phyloP scores from a whole-genome alignment of 305 asterid species.

The Monarda citriodora region DNA sequence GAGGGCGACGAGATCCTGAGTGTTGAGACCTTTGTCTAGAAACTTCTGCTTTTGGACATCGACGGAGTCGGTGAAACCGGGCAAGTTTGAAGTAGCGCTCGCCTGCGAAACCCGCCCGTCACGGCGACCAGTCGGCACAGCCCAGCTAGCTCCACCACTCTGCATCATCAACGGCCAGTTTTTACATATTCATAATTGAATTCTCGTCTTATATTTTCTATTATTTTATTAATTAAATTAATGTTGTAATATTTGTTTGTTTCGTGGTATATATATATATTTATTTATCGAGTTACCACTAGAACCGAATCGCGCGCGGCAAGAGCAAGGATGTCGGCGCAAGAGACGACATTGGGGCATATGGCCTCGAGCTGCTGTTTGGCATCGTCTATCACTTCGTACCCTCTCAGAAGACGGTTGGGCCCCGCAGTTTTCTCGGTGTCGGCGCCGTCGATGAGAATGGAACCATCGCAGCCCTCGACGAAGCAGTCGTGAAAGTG shows the following conservation, averaged over 20 bases:
- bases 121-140: constrained; percentile 61
- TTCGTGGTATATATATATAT: too few relatives aligned
- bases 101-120: constrained; percentile 71
- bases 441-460: constrained; percentile 46
- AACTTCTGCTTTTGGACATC: constrained; percentile 54
- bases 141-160: constrained; percentile 66
- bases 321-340: constrained; percentile 80
- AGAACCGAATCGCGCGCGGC: constrained; percentile 76
- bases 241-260: too few relatives aligned
- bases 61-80: constrained; percentile 54
- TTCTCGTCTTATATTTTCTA: too few relatives aligned
- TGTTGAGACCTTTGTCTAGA: constrained; percentile 44
- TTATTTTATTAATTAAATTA: too few relatives aligned
- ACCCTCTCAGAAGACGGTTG: constrained; percentile 52
- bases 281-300: too few relatives aligned
- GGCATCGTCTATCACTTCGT: constrained; percentile 64
- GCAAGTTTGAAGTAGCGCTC: constrained; percentile 46
- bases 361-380: constrained; percentile 49
- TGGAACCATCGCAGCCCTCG: constrained; percentile 70
- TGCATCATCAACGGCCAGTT: constrained; percentile 20
- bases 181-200: not conserved
- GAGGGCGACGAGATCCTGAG: constrained; percentile 69
- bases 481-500: constrained; percentile 83
- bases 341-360: constrained; percentile 68
- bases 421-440: constrained; percentile 60